Evolutionary conservation across 371 early-diverging fungal species (phyloP).

Genomic region (Massospora cicadina): DNA sequence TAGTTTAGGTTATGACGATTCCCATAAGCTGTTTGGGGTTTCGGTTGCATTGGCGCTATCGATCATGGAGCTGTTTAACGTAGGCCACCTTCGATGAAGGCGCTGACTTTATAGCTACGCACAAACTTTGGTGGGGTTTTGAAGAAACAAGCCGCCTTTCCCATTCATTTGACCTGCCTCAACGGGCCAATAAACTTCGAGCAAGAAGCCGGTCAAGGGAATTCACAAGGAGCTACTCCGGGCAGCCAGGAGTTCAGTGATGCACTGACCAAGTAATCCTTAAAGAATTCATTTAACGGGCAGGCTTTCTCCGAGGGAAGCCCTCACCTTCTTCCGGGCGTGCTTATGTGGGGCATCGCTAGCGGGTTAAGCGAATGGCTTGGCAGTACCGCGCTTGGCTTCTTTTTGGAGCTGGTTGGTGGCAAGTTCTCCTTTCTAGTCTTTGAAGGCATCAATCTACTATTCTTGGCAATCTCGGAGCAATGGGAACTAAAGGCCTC

Average conservation of each 20-base stretch:
- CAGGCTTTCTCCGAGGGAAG: neutral
- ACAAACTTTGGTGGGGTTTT: neutral
- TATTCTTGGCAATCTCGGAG: neutral
- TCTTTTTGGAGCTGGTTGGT: neutral
- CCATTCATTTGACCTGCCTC: neutral
- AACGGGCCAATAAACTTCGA: neutral
- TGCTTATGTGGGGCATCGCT: neutral
- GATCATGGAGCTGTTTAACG: neutral
- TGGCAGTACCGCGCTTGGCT: neutral
- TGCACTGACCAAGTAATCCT: neutral
- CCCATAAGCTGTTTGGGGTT: neutral
- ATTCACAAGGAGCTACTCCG: neutral
- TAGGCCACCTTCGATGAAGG: neutral
- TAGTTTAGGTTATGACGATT: neutral
- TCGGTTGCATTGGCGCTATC: neutral
- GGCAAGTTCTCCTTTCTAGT: neutral
- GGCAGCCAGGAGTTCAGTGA: neutral
- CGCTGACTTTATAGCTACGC: neutral
- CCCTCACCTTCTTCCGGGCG: neutral
- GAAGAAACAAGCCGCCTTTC: neutral
- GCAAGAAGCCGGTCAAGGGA: neutral
- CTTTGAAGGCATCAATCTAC: neutral
- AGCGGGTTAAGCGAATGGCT: neutral
- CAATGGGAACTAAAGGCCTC: neutral
- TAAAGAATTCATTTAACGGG: neutral